These are phyloP conservation scores for Malus asiatica DNA, from an alignment of 306 rosid species.

Conservation along the genomic window DNA sequence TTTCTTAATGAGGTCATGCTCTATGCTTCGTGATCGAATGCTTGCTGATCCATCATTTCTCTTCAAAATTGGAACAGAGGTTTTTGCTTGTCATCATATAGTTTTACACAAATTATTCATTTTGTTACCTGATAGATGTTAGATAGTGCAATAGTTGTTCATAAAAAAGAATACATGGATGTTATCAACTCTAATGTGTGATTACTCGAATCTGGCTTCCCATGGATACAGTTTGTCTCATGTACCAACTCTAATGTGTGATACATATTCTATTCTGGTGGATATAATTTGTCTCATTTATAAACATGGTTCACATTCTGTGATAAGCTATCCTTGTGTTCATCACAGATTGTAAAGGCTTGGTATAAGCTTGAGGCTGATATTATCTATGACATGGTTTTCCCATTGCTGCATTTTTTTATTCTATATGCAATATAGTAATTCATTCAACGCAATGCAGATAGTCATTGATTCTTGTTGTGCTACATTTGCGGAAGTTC, in stretches of 20 bases:
- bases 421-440: neutral
- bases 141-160: neutral
- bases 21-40: conserved; percentile 78
- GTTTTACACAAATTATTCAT: neutral
- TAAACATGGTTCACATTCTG: neutral
- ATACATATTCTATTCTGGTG: no score
- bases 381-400: neutral
- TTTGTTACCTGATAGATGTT: neutral
- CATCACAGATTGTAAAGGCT: neutral
- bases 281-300: no score
- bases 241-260: neutral
- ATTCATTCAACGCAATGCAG: conserved; percentile 36
- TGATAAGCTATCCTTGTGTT: neutral
- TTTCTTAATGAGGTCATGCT: conserved; percentile 60
- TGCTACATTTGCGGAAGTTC: conserved; percentile 46
- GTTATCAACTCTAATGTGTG: no score
- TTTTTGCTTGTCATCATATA: conserved; percentile 29
- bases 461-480: conserved; percentile 79
- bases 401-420: conserved; percentile 6
- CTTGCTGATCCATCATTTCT: conserved; percentile 87
- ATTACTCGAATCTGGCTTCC: neutral
- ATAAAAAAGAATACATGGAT: neutral
- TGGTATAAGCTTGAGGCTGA: neutral
- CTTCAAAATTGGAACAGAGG: conserved; percentile 94
- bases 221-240: neutral